Percentiles rank a stretch among this genome's conserved stretches.
Conservation (phyloP, 352 stramenopile genomes). For the Phytophthora niederhauseri region DNA sequence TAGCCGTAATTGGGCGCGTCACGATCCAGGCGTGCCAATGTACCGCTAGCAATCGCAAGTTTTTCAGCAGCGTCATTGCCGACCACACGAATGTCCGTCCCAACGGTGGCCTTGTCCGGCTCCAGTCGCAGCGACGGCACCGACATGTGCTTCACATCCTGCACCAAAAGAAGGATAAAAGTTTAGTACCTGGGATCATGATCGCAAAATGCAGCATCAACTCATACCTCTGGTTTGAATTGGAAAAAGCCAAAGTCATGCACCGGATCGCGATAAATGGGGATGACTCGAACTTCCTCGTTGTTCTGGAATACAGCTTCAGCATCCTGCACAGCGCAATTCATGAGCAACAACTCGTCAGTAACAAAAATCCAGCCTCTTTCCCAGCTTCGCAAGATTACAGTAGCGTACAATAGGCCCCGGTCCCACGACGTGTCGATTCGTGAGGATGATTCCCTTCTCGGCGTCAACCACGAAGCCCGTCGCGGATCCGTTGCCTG, state of each 20-base stretch:
- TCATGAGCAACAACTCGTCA: slow-evolving; percentile 1
- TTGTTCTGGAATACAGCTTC: slow-evolving; percentile 95
- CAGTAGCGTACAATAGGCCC: slow-evolving; percentile 71
- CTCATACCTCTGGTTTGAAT: slow-evolving; percentile 79
- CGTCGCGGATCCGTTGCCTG: slow-evolving; percentile 89
- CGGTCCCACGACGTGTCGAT: slow-evolving; percentile 91
- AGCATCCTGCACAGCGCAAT: slow-evolving; percentile 54
- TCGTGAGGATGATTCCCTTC: slow-evolving; percentile 93
- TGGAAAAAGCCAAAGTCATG: slow-evolving; percentile 95
- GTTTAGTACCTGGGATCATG: background rate
- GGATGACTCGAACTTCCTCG: slow-evolving; percentile 92
- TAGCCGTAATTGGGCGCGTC: slow-evolving; percentile 89
- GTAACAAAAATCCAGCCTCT: background rate
- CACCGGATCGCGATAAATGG: slow-evolving; percentile 93
- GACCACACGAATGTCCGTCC: slow-evolving; percentile 93
- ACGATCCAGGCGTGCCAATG: slow-evolving; percentile 91
- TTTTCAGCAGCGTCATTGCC: slow-evolving; percentile 95
- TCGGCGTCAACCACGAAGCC: slow-evolving; percentile 94
- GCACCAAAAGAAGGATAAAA: background rate
- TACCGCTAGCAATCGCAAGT: slow-evolving; percentile 91
- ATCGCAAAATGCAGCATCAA: background rate
- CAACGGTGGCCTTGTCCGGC: slow-evolving; percentile 89
- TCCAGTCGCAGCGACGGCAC: slow-evolving; percentile 80
- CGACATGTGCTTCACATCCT: slow-evolving; percentile 88
- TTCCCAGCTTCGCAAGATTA: background rate